Conservation (phyloP, 306 rosid genomes). For the Sophora flavescens region DNA sequence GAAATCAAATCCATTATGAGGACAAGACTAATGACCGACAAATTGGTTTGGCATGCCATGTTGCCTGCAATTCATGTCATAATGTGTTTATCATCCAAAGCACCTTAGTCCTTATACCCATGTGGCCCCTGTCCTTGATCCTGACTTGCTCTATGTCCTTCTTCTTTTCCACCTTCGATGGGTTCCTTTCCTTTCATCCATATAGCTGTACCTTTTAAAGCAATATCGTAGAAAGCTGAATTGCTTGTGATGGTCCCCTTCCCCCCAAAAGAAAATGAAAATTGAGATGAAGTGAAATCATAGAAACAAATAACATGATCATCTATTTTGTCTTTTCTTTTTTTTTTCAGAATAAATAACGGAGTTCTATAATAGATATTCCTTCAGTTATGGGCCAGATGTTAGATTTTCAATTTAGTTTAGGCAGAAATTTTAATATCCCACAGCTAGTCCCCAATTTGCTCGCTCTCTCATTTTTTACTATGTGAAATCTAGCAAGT, state of each 20-base stretch:
- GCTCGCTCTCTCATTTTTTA: too few relatives aligned
- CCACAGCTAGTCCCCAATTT: too few relatives aligned
- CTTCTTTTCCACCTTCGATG: background rate
- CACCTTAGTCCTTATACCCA: background rate
- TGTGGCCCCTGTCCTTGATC: slow-evolving; percentile 1
- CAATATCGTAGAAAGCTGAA: background rate
- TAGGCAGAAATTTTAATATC: too few relatives aligned
- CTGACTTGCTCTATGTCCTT: background rate
- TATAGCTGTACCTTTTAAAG: background rate
- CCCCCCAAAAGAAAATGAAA: background rate
- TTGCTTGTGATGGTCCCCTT: background rate
- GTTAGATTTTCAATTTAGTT: too few relatives aligned
- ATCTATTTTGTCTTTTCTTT: background rate
- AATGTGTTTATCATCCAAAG: slow-evolving; percentile 15
- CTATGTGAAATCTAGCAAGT: too few relatives aligned
- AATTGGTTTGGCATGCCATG: slow-evolving; percentile 8
- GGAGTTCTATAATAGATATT: background rate
- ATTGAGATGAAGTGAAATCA: background rate
- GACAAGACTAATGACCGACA: slow-evolving; percentile 19
- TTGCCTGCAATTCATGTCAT: background rate
- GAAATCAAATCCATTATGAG: background rate
- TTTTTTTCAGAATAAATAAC: background rate
- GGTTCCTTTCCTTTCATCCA: slow-evolving; percentile 11
- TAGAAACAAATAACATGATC: background rate
- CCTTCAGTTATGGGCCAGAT: background rate